A percentile compares a stretch with the other conserved stretches of the same genome.
phyloP scores from a whole-genome alignment of 306 rosid species.

The Vigna nakashimae region DNA sequence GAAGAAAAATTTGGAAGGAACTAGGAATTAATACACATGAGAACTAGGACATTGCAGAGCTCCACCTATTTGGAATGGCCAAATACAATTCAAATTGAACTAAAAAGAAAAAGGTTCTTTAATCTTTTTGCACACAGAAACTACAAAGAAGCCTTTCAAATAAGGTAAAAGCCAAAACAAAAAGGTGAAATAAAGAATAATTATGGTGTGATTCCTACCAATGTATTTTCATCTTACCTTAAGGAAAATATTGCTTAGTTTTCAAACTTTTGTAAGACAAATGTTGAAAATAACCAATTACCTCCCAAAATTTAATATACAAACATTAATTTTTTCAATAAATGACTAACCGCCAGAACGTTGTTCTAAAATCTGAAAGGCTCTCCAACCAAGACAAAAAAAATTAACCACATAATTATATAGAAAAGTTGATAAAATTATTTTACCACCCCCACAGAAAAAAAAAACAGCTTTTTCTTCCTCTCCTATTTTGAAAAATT shows the following conservation, averaged over 20 bases:
- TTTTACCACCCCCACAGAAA: not conserved
- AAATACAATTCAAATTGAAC: no score
- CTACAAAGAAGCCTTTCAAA: no score
- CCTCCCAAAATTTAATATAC: not conserved
- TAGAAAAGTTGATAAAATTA: not conserved
- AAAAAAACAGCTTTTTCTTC: not conserved
- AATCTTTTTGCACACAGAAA: no score
- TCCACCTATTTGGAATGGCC: not conserved
- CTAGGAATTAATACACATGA: not conserved
- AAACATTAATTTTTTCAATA: not conserved
- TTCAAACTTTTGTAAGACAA: no score
- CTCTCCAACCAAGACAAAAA: not conserved
- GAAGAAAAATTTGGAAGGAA: not conserved
- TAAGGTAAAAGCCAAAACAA: no score
- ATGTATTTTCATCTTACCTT: no score
- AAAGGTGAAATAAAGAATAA: no score
- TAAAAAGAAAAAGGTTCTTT: no score
- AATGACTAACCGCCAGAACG: not conserved
- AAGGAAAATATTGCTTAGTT: no score
- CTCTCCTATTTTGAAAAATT: not conserved
- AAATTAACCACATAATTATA: not conserved
- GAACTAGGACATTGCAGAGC: constrained; percentile 22
- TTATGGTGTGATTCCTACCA: no score
- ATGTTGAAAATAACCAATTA: not conserved
- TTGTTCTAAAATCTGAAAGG: constrained; percentile 8